Conservation (phyloP, 495 filamentous ascomycete genomes). For the Aspergillus affinis region DNA sequence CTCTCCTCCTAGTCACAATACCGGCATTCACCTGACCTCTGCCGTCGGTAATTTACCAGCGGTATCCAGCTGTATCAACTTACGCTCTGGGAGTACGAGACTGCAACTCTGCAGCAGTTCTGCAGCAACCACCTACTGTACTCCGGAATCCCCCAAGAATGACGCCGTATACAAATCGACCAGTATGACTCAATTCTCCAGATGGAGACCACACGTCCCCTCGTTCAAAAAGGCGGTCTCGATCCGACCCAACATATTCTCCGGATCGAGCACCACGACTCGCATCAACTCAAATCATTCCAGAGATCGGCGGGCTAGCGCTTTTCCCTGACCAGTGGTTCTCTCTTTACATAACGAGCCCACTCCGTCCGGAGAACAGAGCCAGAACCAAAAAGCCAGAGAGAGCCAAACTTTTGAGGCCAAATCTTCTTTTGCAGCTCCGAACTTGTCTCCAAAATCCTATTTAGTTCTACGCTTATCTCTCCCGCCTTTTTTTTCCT, state of each 20-base stretch:
- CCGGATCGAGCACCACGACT: not conserved
- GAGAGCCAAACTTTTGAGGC: not conserved
- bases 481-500: not conserved
- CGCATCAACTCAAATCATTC: no score
- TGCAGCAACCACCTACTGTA: no score
- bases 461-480: no score
- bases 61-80: not conserved
- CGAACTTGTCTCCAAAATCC: not conserved
- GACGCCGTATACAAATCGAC: not conserved
- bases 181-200: not conserved
- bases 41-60: not conserved
- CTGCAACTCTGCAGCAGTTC: no score
- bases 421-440: not conserved
- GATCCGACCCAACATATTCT: not conserved
- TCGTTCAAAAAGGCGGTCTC: not conserved
- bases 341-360: not conserved
- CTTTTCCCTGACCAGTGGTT: not conserved
- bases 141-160: no score
- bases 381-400: no score
- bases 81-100: not conserved
- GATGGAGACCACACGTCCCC: not conserved
- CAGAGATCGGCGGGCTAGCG: constrained; percentile 2
- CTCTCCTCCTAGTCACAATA: no score
- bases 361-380: not conserved
- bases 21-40: no score